Base-by-base conservation (phyloP, 1,284 basidiomycete species). In the Meripilus lineatus region DNA sequence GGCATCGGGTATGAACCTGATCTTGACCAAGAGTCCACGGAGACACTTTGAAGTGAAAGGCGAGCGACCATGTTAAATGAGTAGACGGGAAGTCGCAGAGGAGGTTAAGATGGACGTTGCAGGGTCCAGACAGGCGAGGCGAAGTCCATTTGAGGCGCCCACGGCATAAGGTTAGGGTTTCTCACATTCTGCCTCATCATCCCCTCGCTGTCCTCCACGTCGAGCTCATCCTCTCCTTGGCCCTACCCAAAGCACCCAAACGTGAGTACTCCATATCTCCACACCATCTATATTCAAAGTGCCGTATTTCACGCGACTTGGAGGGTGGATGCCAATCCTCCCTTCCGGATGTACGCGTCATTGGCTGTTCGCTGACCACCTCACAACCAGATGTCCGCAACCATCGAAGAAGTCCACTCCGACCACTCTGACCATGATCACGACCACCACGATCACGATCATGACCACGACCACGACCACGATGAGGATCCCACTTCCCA, bases 401-500 rank as follows among this genome's bases (percentile, higher is more conserved):
- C 79, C 56, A 86, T 91, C 62, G 89, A 93, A 70, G 89, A 93
- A 74, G 69, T 92, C 55, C 60, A 64, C 49, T 84, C 84, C 48
- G 85, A 88, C 70, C 82, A 87, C 68, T 84, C 81, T 51, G 79
- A 76, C 50, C 69, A 78, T 60, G 73, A 73, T 47, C 70, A 84
- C 58, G 76, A 77, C 48, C 82, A 87, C 68, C 84, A 81, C 51
- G 79, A 76, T 50, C 69, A 78, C 60, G 73, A 73, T 47, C 70
- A 84, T 58, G 76, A 77, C 48, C 75, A 81, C 56, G 72, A 75
- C 51, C 74, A 74, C 47, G 69, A 73, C 33, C 60, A 66, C 56
- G 82, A 90, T 51, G 83, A 88, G 61, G 86, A 89, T 54, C 88
- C 87, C 38, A 84, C 86, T 50, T 90, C 89, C 44, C 78, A 80